Conservation (phyloP, 306 rosid genomes). For the Sechiopsis laciniata region DNA sequence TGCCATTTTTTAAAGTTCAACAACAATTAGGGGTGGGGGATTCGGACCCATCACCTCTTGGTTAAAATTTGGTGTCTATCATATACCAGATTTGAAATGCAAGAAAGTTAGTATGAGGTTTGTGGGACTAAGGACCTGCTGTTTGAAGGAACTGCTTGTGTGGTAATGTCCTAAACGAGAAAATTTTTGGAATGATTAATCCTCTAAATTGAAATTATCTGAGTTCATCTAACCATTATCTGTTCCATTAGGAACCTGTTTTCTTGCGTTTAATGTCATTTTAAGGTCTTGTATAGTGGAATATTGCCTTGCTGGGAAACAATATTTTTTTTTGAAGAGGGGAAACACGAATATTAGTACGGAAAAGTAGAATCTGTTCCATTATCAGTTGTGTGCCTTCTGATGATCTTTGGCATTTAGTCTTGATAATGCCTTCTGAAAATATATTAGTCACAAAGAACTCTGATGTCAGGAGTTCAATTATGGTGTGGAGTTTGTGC, state of each 20-base stretch:
- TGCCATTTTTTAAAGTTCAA: neutral
- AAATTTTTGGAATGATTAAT: neutral
- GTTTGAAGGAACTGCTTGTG: neutral
- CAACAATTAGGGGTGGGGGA: too few relatives aligned
- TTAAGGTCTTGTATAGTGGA: neutral
- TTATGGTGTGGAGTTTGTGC: slow-evolving; percentile 72
- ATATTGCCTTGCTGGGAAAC: neutral
- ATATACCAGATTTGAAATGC: neutral
- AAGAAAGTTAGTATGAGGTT: neutral
- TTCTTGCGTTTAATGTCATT: neutral
- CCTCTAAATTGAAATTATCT: neutral
- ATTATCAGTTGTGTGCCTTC: neutral
- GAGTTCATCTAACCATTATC: neutral
- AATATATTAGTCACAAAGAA: slow-evolving; percentile 6
- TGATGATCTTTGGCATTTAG: neutral
- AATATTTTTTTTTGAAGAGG: too few relatives aligned
- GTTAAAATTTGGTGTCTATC: too few relatives aligned
- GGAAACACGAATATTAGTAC: neutral
- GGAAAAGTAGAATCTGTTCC: neutral
- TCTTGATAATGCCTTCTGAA: slow-evolving; percentile 2
- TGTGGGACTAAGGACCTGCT: neutral
- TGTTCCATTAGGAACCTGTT: neutral
- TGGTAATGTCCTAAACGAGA: neutral
- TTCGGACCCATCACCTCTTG: too few relatives aligned
- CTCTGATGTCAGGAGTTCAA: slow-evolving; percentile 64